phyloP scores from a whole-genome alignment of 306 rosid genomes.

The Castanopsis chinensis region DNA sequence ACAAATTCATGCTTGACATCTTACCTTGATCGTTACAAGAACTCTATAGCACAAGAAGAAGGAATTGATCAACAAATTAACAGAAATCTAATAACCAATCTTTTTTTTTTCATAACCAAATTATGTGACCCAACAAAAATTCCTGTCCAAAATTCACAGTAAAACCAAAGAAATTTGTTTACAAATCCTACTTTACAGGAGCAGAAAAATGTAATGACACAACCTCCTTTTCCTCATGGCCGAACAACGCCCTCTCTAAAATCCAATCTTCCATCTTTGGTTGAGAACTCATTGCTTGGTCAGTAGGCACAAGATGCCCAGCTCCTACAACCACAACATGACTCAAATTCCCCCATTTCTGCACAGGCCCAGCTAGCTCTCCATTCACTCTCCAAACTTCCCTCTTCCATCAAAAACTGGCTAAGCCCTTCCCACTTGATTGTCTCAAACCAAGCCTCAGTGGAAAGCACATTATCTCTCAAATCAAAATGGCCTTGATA shows the following conservation, averaged over 20 bases:
- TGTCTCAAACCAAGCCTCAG: conserved; percentile 71
- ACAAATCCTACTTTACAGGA: neutral
- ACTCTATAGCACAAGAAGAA: no score
- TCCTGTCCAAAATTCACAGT: no score
- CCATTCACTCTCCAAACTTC: conserved; percentile 66
- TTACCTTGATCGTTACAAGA: no score
- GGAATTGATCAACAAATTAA: no score
- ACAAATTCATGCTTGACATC: no score
- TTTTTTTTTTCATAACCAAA: no score
- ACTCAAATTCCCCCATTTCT: conserved; percentile 61
- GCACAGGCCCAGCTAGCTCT: conserved; percentile 72
- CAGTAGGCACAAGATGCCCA: conserved; percentile 72
- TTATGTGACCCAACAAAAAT: neutral
- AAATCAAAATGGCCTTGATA: conserved; percentile 71
- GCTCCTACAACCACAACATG: conserved; percentile 68
- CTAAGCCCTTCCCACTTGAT: conserved; percentile 61
- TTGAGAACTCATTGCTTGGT: conserved; percentile 59
- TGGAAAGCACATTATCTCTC: conserved; percentile 55
- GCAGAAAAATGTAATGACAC: neutral
- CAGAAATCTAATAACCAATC: no score
- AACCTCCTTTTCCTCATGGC: neutral
- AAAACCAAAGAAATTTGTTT: neutral
- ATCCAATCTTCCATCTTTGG: conserved; percentile 84
- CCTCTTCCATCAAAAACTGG: conserved; percentile 47
- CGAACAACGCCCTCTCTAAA: conserved; percentile 46